Percentiles rank a stretch among this genome's conserved stretches.
Conservation (phyloP, 2,329 filamentous ascomycete species). For the Ceratocystis huliohia region DNA sequence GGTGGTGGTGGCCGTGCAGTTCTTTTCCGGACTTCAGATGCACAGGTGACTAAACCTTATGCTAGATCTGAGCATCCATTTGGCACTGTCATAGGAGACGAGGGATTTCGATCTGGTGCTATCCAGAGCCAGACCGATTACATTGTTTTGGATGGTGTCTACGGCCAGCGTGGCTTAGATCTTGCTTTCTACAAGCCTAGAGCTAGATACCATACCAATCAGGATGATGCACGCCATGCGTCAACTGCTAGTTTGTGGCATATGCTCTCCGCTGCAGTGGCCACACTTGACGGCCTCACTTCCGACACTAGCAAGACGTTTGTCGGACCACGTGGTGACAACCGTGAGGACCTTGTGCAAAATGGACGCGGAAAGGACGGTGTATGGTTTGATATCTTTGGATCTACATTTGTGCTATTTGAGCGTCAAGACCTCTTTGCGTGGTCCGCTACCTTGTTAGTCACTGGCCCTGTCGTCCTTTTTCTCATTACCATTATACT, state of each 20-base stretch:
- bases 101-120: slow-evolving; percentile 68
- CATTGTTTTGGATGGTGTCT: slow-evolving; percentile 60
- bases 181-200: slow-evolving; percentile 83
- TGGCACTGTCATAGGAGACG: slow-evolving; percentile 66
- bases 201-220: slow-evolving; percentile 76
- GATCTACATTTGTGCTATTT: slow-evolving; percentile 64
- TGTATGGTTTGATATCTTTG: slow-evolving; percentile 93
- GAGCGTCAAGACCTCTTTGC: slow-evolving; percentile 74
- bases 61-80: slow-evolving; percentile 60
- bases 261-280: slow-evolving; percentile 77
- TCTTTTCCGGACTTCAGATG: slow-evolving; percentile 77
- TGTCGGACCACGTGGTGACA: slow-evolving; percentile 42
- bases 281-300: slow-evolving; percentile 59
- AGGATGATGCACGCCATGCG: slow-evolving; percentile 74
- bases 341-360: slow-evolving; percentile 46
- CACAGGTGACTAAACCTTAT: slow-evolving; percentile 73
- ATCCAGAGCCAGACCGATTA: slow-evolving; percentile 86
- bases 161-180: slow-evolving; percentile 78
- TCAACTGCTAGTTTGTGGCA: slow-evolving; percentile 68
- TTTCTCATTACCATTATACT: slow-evolving; percentile 57
- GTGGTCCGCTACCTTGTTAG: slow-evolving; percentile 69
- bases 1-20: slow-evolving; percentile 81
- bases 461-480: slow-evolving; percentile 63
- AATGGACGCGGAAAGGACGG: slow-evolving; percentile 55
- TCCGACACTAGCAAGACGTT: slow-evolving; percentile 56